Conservation (phyloP, 306 rosid species). For the Psophocarpus tetragonolobus region DNA sequence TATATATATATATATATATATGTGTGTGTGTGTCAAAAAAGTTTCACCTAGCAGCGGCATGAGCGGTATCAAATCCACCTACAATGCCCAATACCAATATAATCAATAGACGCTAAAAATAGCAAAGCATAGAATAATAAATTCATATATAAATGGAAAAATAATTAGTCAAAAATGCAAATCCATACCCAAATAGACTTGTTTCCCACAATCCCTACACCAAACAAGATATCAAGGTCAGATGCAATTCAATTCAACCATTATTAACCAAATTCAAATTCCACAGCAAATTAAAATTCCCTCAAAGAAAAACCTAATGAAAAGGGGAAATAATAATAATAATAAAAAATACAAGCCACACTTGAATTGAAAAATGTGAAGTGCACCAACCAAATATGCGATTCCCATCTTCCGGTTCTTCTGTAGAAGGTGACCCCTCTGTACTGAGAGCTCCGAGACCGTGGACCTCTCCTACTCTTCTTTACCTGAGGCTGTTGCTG, state of each 20-base stretch:
- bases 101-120: slow-evolving; percentile 38
- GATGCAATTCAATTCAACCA: slow-evolving; percentile 28
- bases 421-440: slow-evolving; percentile 97
- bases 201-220: slow-evolving; percentile 98
- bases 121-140: slow-evolving; percentile 37
- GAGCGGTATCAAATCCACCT: slow-evolving; percentile 99
- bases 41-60: slow-evolving; percentile 92
- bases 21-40: not conserved
- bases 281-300: not conserved
- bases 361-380: slow-evolving; percentile 21
- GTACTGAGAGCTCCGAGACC: slow-evolving; percentile 98
- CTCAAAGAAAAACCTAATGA: slow-evolving; percentile 1
- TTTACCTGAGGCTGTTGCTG: slow-evolving; percentile 61
- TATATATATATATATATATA: too few relatives aligned
- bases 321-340: not conserved
- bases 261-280: not conserved
- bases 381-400: slow-evolving; percentile 88
- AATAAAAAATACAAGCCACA: not conserved
- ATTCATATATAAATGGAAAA: slow-evolving; percentile 24
- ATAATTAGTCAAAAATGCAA: slow-evolving; percentile 26
- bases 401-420: slow-evolving; percentile 99
- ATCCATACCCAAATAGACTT: slow-evolving; percentile 90
- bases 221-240: slow-evolving; percentile 24
- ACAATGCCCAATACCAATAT: slow-evolving; percentile 32
- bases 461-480: slow-evolving; percentile 96